Evolutionary conservation across 2,329 filamentous ascomycete genomes (phyloP).

Genomic region (Ophiocordyceps camponoti-rufipedis): DNA sequence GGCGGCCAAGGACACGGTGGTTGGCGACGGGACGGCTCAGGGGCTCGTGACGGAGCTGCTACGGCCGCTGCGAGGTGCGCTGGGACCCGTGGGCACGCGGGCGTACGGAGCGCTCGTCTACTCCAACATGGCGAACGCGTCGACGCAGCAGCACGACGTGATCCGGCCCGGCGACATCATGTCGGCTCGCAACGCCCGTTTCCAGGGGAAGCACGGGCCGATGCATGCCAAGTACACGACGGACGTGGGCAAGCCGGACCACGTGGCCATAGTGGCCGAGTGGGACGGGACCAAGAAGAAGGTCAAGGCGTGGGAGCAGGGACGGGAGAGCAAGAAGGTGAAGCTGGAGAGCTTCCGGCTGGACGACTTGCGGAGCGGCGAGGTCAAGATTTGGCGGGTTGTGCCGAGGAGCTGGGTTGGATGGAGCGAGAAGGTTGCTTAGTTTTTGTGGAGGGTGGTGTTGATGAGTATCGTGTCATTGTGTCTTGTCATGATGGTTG

Average conservation of each 20-base stretch:
- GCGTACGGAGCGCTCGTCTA: slow-evolving; percentile 88
- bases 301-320: slow-evolving; percentile 88
- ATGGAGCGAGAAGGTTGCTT: slow-evolving; percentile 42
- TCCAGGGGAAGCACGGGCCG: slow-evolving; percentile 85
- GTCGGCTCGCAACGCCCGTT: slow-evolving; percentile 78
- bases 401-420: slow-evolving; percentile 87
- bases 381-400: slow-evolving; percentile 93
- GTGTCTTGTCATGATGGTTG: too few relatives aligned
- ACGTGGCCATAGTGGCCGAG: slow-evolving; percentile 81
- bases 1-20: slow-evolving; percentile 57
- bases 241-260: slow-evolving; percentile 76
- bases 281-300: slow-evolving; percentile 99
- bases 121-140: slow-evolving; percentile 85
- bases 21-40: slow-evolving; percentile 71
- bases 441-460: too few relatives aligned
- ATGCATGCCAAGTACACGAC: slow-evolving; percentile 88
- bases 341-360: slow-evolving; percentile 89
- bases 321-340: slow-evolving; percentile 80
- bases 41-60: slow-evolving; percentile 66
- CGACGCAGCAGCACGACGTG: slow-evolving; percentile 76
- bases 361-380: slow-evolving; percentile 77
- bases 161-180: slow-evolving; percentile 89
- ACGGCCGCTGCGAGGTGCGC: slow-evolving; percentile 50
- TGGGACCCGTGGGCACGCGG: slow-evolving; percentile 71
- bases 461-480: too few relatives aligned